Evolutionary conservation across 2,329 filamentous ascomycete species (phyloP).

Genomic region (Stromatinia cepivora): DNA sequence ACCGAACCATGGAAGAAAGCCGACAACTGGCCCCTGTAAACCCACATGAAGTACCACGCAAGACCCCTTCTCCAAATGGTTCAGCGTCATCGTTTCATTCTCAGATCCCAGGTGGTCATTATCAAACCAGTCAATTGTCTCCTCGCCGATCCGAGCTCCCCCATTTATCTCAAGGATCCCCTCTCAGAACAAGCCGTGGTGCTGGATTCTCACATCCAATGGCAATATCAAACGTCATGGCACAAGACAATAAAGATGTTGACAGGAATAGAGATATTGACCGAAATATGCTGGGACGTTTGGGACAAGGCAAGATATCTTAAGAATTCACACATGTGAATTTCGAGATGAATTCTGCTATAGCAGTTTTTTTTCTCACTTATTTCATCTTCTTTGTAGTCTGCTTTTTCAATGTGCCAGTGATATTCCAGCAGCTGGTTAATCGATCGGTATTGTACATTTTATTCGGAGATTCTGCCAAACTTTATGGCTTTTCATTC

Average conservation of each 20-base stretch:
- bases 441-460: background rate
- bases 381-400: background rate
- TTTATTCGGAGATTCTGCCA: background rate
- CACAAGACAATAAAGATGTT: constrained; percentile 37
- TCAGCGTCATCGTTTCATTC: constrained; percentile 39
- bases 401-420: background rate
- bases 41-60: background rate
- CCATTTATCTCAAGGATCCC: constrained; percentile 38
- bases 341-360: background rate
- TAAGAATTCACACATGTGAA: background rate
- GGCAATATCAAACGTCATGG: constrained; percentile 38
- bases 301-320: constrained; percentile 31
- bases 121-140: constrained; percentile 29
- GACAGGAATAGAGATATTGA: constrained; percentile 40
- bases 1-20: constrained; percentile 30
- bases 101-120: constrained; percentile 20
- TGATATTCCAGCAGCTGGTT: background rate
- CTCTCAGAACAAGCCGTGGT: constrained; percentile 37
- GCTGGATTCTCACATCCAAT: constrained; percentile 26
- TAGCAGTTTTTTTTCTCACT: background rate
- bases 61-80: constrained; percentile 38
- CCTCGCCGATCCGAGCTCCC: constrained; percentile 32
- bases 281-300: constrained; percentile 38
- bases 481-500: too few species aligned
- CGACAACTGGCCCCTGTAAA: constrained; percentile 13